Percentiles rank a stretch among this genome's conserved stretches.
Conservation (phyloP, 2,329 filamentous ascomycete species). For the Pyrenochaeta sp. region DNA sequence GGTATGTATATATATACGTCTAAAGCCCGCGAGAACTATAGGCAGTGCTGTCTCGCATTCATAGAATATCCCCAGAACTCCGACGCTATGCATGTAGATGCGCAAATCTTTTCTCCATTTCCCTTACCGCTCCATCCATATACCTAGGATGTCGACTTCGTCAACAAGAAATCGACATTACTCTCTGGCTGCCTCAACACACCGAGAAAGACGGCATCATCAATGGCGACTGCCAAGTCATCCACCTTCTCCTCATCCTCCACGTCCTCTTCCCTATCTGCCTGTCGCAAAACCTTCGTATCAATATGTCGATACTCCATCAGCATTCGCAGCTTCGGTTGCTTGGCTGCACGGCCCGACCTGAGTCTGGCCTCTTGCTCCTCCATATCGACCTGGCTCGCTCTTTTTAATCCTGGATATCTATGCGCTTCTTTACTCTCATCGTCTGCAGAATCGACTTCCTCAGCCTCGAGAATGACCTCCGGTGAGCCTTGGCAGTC, state of each 20-base stretch:
- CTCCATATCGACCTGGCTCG: conserved; percentile 57
- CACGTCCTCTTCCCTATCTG: not conserved
- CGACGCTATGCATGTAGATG: not conserved
- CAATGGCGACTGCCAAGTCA: conserved; percentile 50
- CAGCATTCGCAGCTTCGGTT: conserved; percentile 58
- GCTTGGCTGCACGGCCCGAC: conserved; percentile 44
- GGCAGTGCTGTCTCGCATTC: too few relatives aligned
- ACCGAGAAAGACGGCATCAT: conserved; percentile 60
- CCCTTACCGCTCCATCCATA: not conserved
- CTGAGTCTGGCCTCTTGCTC: conserved; percentile 55
- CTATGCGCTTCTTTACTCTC: conserved; percentile 35
- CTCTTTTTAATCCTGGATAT: conserved; percentile 44
- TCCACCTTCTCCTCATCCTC: conserved; percentile 29
- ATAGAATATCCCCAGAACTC: not conserved
- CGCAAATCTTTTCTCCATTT: not conserved
- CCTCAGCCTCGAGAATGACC: conserved; percentile 17
- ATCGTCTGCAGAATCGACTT: conserved; percentile 29
- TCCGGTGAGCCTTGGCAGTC: conserved; percentile 59
- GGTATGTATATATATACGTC: too few relatives aligned
- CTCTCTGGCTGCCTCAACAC: conserved; percentile 58
- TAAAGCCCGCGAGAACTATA: too few relatives aligned
- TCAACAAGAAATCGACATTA: conserved; percentile 60
- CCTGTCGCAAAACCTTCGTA: conserved; percentile 34
- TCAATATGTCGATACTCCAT: conserved; percentile 66
- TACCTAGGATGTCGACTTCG: conserved; percentile 47